Base-by-base conservation (phyloP, 2,329 filamentous ascomycete species). In the Fusarium agapanthi region DNA sequence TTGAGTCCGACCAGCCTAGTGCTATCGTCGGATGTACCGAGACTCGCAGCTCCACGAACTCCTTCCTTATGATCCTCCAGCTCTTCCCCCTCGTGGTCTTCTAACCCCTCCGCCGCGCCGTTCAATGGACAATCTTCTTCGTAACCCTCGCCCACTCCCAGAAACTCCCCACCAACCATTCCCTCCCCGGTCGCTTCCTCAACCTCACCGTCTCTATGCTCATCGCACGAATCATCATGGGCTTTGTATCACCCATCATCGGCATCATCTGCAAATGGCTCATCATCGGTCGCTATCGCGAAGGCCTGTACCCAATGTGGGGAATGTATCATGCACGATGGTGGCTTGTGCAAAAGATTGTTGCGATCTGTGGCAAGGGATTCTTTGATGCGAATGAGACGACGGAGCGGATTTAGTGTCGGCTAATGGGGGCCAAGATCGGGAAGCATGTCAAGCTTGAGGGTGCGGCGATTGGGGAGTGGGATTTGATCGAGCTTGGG, bases 301-400 rank as follows among this genome's bases (percentile, higher is more conserved):
- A 61, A 15, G 64, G 62, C 0, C 30, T 67, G 2, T 67, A 67
- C 6, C 64, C 64, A 0, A 67, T 67, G 64, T 67, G 64, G 64
- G 64, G 64, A 16, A 18, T 51, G 2, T 67, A 67, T 18, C 64
- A 67, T n/a, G 67, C 64, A 0, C 34, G 64, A 14, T 67, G 64
- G 64, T 67, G 64, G 64, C 20, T 67, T 35, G 44, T 67, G 9
- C 64, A 67, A 22, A 67, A 67, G 62, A 67, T 67, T 1, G 38
- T 67, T 9, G n/a, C 53, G 0, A 50, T 67, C 11, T 67, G 64
- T 0, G 53, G 62, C 7, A 35, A 16, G 16, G 64, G 62, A 0
- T 67, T 66, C 22, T 67, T 67, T 14, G 7, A 7, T 3, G 12
- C 34, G 3, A 67, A 28, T 10, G 64, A 67, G 3, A 3, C 3